Percentiles rank a stretch among this genome's conserved stretches.
phyloP scores from a whole-genome alignment of 805 yeast genomes.

The Tetrapisispora iriomotensis region DNA sequence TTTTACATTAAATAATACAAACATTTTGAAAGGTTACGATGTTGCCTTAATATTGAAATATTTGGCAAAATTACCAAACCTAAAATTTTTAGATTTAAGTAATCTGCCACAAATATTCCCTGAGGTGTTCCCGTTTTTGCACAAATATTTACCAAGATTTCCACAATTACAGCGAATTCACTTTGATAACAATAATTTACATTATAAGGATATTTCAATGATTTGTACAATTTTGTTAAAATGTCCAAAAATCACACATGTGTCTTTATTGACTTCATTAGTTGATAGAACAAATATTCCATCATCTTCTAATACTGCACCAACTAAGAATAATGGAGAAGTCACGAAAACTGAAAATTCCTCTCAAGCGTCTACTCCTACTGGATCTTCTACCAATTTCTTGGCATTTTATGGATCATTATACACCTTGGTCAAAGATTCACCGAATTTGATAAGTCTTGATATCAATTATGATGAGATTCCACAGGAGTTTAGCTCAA shows the following conservation, averaged over 20 bases:
- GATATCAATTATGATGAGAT: slow-evolving; percentile 57
- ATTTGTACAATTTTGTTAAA: slow-evolving; percentile 62
- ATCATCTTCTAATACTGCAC: neutral
- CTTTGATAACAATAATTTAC: slow-evolving; percentile 57
- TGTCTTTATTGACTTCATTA: slow-evolving; percentile 58
- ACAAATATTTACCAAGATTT: slow-evolving; percentile 59
- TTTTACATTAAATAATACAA: slow-evolving; percentile 58
- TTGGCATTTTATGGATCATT: slow-evolving; percentile 37
- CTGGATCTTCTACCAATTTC: neutral
- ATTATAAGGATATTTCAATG: slow-evolving; percentile 44
- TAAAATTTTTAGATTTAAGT: slow-evolving; percentile 69
- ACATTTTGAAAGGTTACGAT: slow-evolving; percentile 43
- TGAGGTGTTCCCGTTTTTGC: slow-evolving; percentile 43
- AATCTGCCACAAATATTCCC: slow-evolving; percentile 62
- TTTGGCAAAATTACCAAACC: slow-evolving; percentile 43
- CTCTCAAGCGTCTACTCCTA: neutral
- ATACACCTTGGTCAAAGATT: slow-evolving; percentile 57
- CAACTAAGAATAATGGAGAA: neutral
- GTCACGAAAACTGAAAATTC: neutral
- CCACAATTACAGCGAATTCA: slow-evolving; percentile 55
- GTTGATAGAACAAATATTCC: slow-evolving; percentile 1
- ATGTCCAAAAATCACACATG: slow-evolving; percentile 54
- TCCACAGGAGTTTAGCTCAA: slow-evolving; percentile 54
- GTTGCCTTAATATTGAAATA: slow-evolving; percentile 40
- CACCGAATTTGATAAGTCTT: slow-evolving; percentile 53